Conservation (phyloP, 2,329 filamentous ascomycete genomes). For the Penicillium rolfsii region DNA sequence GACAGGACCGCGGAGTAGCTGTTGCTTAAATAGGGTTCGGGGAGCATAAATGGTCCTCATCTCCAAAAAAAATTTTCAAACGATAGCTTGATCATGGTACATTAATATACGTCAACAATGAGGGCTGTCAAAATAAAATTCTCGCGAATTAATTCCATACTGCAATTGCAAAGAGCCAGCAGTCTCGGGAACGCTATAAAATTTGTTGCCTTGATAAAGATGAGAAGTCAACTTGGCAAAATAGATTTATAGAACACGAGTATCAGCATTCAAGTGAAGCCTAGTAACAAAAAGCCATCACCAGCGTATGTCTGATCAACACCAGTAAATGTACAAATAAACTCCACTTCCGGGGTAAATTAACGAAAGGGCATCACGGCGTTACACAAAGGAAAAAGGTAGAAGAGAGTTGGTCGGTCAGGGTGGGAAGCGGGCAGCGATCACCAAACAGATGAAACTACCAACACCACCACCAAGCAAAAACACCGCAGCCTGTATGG, state of each 20-base stretch:
- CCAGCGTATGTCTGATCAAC: conserved; percentile 16
- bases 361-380: conserved; percentile 35
- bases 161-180: not conserved
- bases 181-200: not conserved
- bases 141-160: not conserved
- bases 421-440: not conserved
- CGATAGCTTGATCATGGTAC: not conserved
- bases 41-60: not conserved
- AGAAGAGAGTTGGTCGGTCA: conserved; percentile 23
- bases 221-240: not conserved
- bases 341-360: conserved; percentile 24
- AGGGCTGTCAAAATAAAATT: too few relatives aligned
- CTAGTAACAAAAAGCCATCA: conserved; percentile 3
- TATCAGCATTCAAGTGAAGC: conserved; percentile 5
- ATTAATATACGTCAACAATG: not conserved
- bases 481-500: conserved; percentile 24
- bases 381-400: conserved; percentile 35
- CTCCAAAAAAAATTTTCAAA: not conserved
- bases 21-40: not conserved
- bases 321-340: conserved; percentile 36
- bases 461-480: conserved; percentile 5
- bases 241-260: not conserved
- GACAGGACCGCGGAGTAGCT: too few relatives aligned
- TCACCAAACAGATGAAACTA: conserved; percentile 10
- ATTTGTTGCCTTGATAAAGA: not conserved